Evolutionary conservation across 2,329 filamentous ascomycete genomes (phyloP), one percentile per base, ranked within the genome.

Genomic region (Fusarium sp.): DNA sequence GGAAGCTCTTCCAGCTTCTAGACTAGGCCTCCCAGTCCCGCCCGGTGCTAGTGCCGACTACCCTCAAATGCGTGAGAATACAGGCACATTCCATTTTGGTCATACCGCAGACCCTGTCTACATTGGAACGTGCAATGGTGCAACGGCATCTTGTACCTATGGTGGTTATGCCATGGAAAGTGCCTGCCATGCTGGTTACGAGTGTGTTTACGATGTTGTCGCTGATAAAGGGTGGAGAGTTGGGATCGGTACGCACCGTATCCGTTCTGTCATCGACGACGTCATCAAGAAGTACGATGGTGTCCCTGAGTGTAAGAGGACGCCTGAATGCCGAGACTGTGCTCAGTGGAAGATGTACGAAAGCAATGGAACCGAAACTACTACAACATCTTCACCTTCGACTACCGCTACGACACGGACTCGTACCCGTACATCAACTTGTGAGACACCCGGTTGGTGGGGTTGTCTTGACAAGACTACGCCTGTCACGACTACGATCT

Each of bases 41-140:
- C 95, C 95, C 1, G 93, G 92, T 25, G 85, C 91, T 47, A 87
- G 94, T 74, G 87, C 93, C 25, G 84, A 87, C 43, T 85, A 88
- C 32, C 91, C 93, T 30, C 93, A 97, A 75, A 86, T 87, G 40
- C 86, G 93, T 43, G 81, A 88, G 62, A 87, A 89, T 74, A 97
- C 93, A 0, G 94, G 93, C 14, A 86, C 92, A 1, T 97, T 90
- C 76, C 96, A 99, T 79, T 95, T 98, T 78, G 96, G 96, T 6
- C 94, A 98, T 76, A 98, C 94, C 0, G 96, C 96, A 1, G 96
- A 99, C 79, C 96, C 96, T 0, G 90, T 99, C 34, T 99, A 91
- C 76, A 94, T 98, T 82, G 96, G 96, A 32, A 93, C 91, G 1
- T 98, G 96, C 81, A 98, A 97, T 75, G 93, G 92, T 32, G 93